These are phyloP conservation scores for Diaporthe eres DNA, from an alignment of 2,329 filamentous ascomycete genomes.

Conservation along the genomic window DNA sequence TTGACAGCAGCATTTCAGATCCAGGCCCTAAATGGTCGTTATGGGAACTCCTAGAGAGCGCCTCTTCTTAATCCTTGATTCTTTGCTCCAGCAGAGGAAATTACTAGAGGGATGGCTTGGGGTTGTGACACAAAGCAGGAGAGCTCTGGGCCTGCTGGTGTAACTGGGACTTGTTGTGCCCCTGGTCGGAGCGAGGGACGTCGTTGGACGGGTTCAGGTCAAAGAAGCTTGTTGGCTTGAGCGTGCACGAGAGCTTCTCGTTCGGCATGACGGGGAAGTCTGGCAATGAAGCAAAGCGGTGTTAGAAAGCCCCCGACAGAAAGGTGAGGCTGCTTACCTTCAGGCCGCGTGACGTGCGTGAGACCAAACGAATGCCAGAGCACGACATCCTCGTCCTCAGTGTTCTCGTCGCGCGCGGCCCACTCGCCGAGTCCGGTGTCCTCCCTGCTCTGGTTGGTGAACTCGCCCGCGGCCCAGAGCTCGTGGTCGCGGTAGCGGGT, in stretches of 20 bases:
- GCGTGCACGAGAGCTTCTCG: neutral
- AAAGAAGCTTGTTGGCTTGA: slow-evolving; percentile 8
- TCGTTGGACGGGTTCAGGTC: neutral
- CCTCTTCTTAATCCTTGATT: no score
- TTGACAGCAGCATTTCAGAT: neutral
- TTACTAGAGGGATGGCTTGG: neutral
- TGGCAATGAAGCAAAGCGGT: neutral
- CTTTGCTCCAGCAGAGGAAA: neutral
- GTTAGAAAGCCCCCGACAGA: neutral
- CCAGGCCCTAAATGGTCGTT: neutral
- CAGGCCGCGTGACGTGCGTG: neutral
- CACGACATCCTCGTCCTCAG: neutral
- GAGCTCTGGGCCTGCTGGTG: neutral
- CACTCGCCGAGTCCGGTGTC: neutral
- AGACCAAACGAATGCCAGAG: slow-evolving; percentile 2
- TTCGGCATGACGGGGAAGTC: neutral
- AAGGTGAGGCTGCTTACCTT: neutral
- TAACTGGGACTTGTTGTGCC: neutral
- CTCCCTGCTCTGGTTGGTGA: neutral
- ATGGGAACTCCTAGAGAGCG: no score
- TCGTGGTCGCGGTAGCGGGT: neutral
- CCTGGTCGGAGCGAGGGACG: neutral
- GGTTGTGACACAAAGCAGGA: neutral
- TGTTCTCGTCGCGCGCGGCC: neutral
- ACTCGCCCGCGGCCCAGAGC: neutral